phyloP scores from a whole-genome alignment of 106 monocot species.

The Phalaenopsis equestris region DNA sequence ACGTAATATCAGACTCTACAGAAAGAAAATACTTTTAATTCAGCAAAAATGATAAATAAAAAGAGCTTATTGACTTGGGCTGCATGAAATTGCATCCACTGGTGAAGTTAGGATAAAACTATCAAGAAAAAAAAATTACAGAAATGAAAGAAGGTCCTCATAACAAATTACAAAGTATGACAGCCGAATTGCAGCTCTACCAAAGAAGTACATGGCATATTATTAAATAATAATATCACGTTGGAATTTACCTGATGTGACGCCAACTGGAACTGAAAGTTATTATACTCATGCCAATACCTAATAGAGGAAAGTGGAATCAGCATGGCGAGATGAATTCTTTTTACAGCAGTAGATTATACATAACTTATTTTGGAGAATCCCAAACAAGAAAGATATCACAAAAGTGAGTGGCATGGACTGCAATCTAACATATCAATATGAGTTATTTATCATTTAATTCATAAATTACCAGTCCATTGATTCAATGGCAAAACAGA shows the following conservation, averaged over 20 bases:
- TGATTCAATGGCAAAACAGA: not conserved
- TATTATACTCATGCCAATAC: slow-evolving; percentile 96
- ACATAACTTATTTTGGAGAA: not conserved
- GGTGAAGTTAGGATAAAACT: not conserved
- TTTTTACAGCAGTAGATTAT: not conserved
- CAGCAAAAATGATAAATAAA: not conserved
- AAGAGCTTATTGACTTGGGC: not conserved
- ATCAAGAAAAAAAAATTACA: not conserved
- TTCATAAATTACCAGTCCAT: not conserved
- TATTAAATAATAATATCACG: not conserved
- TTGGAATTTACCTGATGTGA: slow-evolving; percentile 64
- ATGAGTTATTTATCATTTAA: not conserved
- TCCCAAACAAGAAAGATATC: not conserved
- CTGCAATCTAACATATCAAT: not conserved
- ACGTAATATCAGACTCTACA: too few species aligned
- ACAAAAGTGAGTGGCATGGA: not conserved
- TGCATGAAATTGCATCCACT: not conserved
- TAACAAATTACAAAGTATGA: not conserved
- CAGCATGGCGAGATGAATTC: not conserved
- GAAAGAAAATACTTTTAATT: too few species aligned
- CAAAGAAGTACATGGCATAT: not conserved
- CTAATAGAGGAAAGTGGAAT: slow-evolving; percentile 23
- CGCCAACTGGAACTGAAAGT: slow-evolving; percentile 81
- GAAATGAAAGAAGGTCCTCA: not conserved
- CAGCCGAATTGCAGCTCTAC: not conserved